phyloP scores from a whole-genome alignment of 1,139 yeast species.

The Taphrina flavorubra region DNA sequence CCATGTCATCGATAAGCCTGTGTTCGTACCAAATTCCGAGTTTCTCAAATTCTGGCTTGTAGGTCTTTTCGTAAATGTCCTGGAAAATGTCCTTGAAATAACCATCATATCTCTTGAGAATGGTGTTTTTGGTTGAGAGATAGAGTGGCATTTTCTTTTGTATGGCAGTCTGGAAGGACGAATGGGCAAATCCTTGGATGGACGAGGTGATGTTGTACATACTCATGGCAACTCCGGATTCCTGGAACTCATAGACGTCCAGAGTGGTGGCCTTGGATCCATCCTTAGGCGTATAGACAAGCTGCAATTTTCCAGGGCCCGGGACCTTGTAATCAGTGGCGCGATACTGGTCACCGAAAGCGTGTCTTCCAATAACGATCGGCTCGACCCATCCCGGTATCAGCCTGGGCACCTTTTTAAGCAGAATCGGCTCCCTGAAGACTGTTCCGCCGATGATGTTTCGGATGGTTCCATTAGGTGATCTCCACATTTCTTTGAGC shows the following conservation, averaged over 20 bases:
- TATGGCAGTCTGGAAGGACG: conserved; percentile 88
- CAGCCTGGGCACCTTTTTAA: conserved; percentile 83
- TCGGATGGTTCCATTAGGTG: conserved; percentile 96
- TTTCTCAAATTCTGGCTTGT: conserved; percentile 72
- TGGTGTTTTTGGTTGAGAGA: conserved; percentile 91
- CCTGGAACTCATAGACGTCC: conserved; percentile 73
- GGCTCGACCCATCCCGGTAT: conserved; percentile 95
- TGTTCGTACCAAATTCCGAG: conserved; percentile 93
- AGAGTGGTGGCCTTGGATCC: conserved; percentile 66
- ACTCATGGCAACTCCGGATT: conserved; percentile 84
- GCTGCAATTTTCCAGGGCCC: conserved; percentile 75
- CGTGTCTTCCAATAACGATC: conserved; percentile 95
- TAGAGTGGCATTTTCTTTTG: conserved; percentile 77
- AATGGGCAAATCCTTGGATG: conserved; percentile 85
- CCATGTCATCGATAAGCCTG: conserved; percentile 96
- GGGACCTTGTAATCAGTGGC: conserved; percentile 85
- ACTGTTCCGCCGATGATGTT: conserved; percentile 95
- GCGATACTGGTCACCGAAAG: conserved; percentile 95
- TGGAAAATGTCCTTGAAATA: conserved; percentile 92
- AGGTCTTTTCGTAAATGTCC: conserved; percentile 71
- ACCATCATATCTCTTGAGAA: conserved; percentile 90
- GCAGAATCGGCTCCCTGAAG: conserved; percentile 94
- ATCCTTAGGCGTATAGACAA: conserved; percentile 73
- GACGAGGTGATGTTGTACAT: conserved; percentile 97
- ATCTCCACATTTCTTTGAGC: conserved; percentile 94